These are phyloP conservation scores for Coccomyxa sp. DNA, from an alignment of 139 green algal genomes.

Conservation along the genomic window DNA sequence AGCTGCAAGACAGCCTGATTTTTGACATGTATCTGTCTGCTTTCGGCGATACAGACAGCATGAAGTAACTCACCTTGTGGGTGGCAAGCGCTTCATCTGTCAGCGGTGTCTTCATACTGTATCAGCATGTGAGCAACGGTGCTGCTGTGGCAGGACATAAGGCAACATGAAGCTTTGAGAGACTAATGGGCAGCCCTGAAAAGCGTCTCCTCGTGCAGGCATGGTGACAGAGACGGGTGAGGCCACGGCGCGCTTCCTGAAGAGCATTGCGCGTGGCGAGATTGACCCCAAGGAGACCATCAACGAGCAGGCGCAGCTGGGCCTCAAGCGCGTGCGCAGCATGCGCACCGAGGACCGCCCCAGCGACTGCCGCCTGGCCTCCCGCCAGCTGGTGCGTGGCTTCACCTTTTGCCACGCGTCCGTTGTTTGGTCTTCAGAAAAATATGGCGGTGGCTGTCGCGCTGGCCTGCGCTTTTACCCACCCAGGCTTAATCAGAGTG, in stretches of 20 bases:
- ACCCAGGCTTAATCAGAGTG: background rate
- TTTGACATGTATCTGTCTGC: too few relatives aligned
- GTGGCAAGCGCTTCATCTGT: too few relatives aligned
- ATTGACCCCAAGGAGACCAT: background rate
- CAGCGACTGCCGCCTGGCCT: background rate
- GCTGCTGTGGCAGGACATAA: background rate
- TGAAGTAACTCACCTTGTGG: too few relatives aligned
- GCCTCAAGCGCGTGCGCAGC: slow-evolving; percentile 8
- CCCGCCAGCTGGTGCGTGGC: background rate
- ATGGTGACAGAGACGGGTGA: slow-evolving; percentile 32
- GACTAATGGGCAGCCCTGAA: background rate
- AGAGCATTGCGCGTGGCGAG: slow-evolving; percentile 17
- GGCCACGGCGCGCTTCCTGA: slow-evolving; percentile 23
- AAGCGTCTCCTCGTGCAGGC: slow-evolving; percentile 2
- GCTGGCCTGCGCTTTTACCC: background rate
- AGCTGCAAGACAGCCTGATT: too few relatives aligned
- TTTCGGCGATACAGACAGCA: too few relatives aligned
- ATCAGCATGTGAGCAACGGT: background rate
- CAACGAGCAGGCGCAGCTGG: background rate
- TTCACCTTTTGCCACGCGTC: background rate
- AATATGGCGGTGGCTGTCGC: background rate
- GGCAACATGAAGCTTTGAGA: too few relatives aligned
- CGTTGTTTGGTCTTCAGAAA: too few relatives aligned
- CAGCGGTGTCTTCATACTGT: too few relatives aligned
- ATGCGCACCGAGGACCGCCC: background rate